Evolutionary conservation across 2,329 filamentous ascomycete genomes (phyloP).

Genomic region (Cercospora berteroae): DNA sequence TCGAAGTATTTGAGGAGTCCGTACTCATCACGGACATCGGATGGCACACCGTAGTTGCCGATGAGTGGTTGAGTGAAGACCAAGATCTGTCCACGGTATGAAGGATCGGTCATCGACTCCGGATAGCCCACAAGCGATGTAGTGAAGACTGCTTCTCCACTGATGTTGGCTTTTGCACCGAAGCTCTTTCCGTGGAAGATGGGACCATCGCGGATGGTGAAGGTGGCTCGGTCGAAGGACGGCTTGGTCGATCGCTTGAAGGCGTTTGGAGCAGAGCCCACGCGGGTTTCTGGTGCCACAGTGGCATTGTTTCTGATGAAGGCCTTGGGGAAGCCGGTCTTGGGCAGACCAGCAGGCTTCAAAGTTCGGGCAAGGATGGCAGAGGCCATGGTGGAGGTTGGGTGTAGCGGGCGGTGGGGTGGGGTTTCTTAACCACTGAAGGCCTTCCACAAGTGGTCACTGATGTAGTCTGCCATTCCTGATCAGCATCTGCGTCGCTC

Average conservation of each 20-base stretch:
- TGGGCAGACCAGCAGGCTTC: conserved; percentile 47
- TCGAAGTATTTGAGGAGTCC: conserved; percentile 97
- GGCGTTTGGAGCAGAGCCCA: conserved; percentile 61
- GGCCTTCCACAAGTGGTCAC: conserved; percentile 69
- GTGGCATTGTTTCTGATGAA: conserved; percentile 58
- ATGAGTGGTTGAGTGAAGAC: conserved; percentile 98
- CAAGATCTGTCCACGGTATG: conserved; percentile 82
- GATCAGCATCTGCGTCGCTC: conserved; percentile 7
- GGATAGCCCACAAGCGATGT: conserved; percentile 97
- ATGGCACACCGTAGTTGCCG: conserved; percentile 97
- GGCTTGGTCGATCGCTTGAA: conserved; percentile 58
- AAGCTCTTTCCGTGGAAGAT: conserved; percentile 97
- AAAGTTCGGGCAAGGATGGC: conserved; percentile 57
- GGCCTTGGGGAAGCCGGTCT: conserved; percentile 45
- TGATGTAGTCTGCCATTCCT: conserved; percentile 55
- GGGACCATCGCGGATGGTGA: conserved; percentile 93
- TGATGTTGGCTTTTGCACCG: conserved; percentile 93
- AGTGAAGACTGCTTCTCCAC: conserved; percentile 97
- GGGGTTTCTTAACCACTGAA: conserved; percentile 56
- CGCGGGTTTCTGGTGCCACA: conserved; percentile 66
- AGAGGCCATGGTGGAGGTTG: conserved; percentile 34
- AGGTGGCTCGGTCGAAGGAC: conserved; percentile 76
- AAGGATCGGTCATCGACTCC: conserved; percentile 74
- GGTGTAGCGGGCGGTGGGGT: conserved; percentile 24
- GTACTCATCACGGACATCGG: conserved; percentile 76